These are phyloP conservation scores for Ceratocystis albifundus DNA, from an alignment of 2,329 filamentous ascomycete genomes.

Conservation along the genomic window DNA sequence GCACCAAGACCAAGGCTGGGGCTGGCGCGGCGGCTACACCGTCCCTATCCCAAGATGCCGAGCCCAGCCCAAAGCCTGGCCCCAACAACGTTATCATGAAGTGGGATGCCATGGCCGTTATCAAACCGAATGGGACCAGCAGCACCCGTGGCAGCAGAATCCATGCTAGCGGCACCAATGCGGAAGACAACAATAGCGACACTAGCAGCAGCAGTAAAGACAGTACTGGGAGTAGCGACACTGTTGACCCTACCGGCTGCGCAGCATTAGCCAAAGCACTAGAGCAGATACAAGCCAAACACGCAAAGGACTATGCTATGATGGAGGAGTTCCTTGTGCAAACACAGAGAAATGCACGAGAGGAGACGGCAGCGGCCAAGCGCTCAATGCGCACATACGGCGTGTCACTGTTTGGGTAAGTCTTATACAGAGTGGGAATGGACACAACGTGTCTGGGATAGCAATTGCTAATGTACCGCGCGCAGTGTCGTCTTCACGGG, in stretches of 20 bases:
- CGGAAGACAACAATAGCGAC: neutral
- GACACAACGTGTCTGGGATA: neutral
- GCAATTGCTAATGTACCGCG: neutral
- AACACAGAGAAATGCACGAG: neutral
- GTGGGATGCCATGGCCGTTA: neutral
- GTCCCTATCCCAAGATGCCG: neutral
- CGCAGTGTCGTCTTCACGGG: neutral
- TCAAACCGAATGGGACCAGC: too few relatives aligned
- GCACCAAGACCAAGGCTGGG: neutral
- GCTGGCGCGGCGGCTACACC: neutral
- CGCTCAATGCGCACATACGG: slow-evolving; percentile 7
- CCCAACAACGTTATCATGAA: neutral
- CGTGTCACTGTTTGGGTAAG: slow-evolving; percentile 7
- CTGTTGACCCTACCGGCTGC: neutral
- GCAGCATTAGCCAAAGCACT: neutral
- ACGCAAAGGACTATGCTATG: slow-evolving; percentile 3
- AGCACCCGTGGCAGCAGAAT: neutral
- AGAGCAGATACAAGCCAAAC: neutral
- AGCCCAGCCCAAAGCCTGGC: neutral
- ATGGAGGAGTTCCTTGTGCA: slow-evolving; percentile 5
- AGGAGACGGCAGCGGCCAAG: neutral
- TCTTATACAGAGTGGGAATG: neutral
- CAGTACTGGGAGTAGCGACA: neutral
- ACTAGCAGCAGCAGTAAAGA: neutral
- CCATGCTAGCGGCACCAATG: neutral